Base-by-base conservation (phyloP, 768 basidiomycete genomes). In the Tubosaeta brunneosetosa region DNA sequence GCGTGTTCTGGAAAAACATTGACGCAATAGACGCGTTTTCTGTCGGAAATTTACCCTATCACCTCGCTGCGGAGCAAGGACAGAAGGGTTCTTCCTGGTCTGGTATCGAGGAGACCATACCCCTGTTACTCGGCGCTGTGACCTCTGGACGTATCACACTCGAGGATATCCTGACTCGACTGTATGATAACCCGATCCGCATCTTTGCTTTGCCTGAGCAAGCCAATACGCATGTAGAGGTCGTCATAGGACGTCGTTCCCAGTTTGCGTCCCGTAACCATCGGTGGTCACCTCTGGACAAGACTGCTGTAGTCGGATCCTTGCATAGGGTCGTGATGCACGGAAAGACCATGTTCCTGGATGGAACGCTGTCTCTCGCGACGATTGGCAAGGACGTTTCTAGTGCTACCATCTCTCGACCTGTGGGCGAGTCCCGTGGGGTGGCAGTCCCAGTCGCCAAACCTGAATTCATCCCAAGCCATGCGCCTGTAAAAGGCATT, bases 181-280 rank as follows among this genome's bases (percentile, higher is more conserved):
- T 97, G 16, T 85, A 93, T 65, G 94, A 97, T 62, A 97, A 97
- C 69, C 95, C 97, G 2, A 80, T 88, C 17, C 79, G 82, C 37
- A 97, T 99, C 65, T 97, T 98, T 66, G 86, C 86, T 32, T 78
- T 98, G 12, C 86, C 91, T 0, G 92, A 97, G 56, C 91, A 92
- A 64, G 65, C 79, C 6, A 81, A 91, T 55, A 93, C 94, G 1
- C 87, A 86, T 57, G 90, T 97, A 34, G 97, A 99, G 65, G 91
- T 99, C 42, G 91, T 94, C 57, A 74, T 97, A 26, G 89, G 91
- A 51, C 83, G 97, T 47, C 78, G 77, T 51, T 75, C 79, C 17
- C 71, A 74, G 40, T 91, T 90, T 66, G 67, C 65, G 13, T 69
- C 73, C 49, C 74, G 75, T 22, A 63, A 71, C 7, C 69, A 70